Base-by-base conservation (phyloP, 257 asterid genomes). In the Plectranthus barbatus region DNA sequence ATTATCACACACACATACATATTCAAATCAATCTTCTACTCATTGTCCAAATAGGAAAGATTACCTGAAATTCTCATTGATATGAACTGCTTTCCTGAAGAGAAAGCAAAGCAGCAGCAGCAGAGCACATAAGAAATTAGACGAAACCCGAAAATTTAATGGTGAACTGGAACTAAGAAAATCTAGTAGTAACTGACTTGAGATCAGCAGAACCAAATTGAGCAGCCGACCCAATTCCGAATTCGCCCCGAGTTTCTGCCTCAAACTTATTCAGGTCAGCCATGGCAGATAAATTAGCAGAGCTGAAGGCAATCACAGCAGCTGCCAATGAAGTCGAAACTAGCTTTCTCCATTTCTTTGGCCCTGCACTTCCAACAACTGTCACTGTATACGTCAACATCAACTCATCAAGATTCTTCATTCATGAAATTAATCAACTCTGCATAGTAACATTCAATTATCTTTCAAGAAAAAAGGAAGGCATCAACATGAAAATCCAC, bases 181-280 rank as follows among this genome's bases (percentile, higher is more conserved):
- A 47, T 69, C 10, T 39, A 19, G 33, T 0, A 17, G 7, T 51
- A 24, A 69, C 79, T 46, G 18, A 90, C 97, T 81, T 85, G 67
- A 92, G 91, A 31, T 92, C 96, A 11, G 99, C 96, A 57, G 96
- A 92, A 40, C 99, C 99, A 72, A 81, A 92, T 61, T 92, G 99
- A 50, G 99, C 96, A 4, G 99, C 99, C 2, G 99, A 92, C 55
- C 97, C 97, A 65, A 92, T 92, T 59, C 97, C 99, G 18, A 89
- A 92, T 75, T 92, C 99, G 2, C 99, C 99, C 18, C 96, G 76
- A 15, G 91, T 87, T n/a, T 87, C 99, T 0, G 97, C 99, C 68
- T 92, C 99, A 69, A 59, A 92, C 71, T 87, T 89, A 62, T 92
- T 92, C 34, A 92, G 88, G 3, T 89, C 99, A 29, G 99, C 97